These are phyloP conservation scores for Lachnellula suecica DNA, from an alignment of 2,329 filamentous ascomycete genomes.

Conservation along the genomic window DNA sequence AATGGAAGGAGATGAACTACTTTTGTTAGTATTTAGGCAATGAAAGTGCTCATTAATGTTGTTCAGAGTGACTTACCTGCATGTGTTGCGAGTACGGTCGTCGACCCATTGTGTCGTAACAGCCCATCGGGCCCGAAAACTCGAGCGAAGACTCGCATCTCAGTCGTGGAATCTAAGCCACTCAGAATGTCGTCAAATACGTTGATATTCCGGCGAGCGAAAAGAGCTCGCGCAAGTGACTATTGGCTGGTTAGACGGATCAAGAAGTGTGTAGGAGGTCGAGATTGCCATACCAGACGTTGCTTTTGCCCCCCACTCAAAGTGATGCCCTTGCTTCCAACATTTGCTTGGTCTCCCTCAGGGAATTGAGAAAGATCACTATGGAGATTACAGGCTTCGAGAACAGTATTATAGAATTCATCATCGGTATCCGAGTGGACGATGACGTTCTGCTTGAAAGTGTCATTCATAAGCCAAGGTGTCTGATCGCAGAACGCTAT, in stretches of 20 bases:
- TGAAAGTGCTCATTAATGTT: neutral
- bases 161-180: conserved; percentile 22
- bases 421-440: conserved; percentile 8
- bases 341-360: conserved; percentile 25
- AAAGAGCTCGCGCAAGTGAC: conserved; percentile 26
- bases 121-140: conserved; percentile 15
- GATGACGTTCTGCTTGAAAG: conserved; percentile 14
- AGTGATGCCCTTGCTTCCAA: conserved; percentile 31
- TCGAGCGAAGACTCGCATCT: conserved; percentile 9
- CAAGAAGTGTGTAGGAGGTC: neutral
- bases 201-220: conserved; percentile 7
- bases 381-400: conserved; percentile 19
- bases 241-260: neutral
- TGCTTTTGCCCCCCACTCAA: conserved; percentile 28
- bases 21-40: neutral
- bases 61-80: neutral
- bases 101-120: conserved; percentile 26
- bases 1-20: conserved; percentile 27
- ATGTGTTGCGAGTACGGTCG: conserved; percentile 36
- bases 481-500: conserved; percentile 26
- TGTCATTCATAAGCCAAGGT: conserved; percentile 18
- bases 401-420: conserved; percentile 14
- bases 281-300: conserved; percentile 40
- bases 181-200: conserved; percentile 27
- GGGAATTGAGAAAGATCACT: conserved; percentile 21